Percentiles rank a stretch among this genome's conserved stretches.
These are phyloP conservation scores for Pleomassaria siparia DNA, from an alignment of 2,329 filamentous ascomycete genomes.

Conservation along the genomic window DNA sequence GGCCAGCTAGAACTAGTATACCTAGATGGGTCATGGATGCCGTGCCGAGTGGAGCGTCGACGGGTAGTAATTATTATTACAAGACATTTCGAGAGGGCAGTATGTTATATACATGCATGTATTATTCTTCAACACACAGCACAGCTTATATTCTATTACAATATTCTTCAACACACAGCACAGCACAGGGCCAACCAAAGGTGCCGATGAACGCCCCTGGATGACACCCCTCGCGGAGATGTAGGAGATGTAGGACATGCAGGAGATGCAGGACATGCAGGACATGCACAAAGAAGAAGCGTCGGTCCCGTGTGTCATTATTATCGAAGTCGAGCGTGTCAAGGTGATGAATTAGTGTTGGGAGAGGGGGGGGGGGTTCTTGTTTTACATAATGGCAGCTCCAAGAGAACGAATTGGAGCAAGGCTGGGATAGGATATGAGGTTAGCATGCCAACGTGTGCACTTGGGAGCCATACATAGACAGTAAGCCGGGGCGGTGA, in stretches of 20 bases:
- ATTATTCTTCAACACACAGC: no score
- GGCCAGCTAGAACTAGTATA: slow-evolving; percentile 3
- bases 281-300: slow-evolving; percentile 28
- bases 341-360: slow-evolving; percentile 30
- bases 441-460: slow-evolving; percentile 24
- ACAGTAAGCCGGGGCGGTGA: slow-evolving; percentile 16
- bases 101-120: no score
- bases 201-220: slow-evolving; percentile 11
- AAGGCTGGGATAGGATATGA: slow-evolving; percentile 13
- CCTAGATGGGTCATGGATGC: no score
- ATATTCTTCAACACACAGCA: no score
- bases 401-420: slow-evolving; percentile 31
- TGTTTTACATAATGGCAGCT: slow-evolving; percentile 42
- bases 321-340: slow-evolving; percentile 26
- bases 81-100: no score
- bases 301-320: slow-evolving; percentile 30
- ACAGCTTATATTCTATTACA: no score
- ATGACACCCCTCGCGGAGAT: slow-evolving; percentile 33
- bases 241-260: no score
- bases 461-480: slow-evolving; percentile 15
- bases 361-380: no score
- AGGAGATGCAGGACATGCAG: slow-evolving; percentile 43
- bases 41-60: slow-evolving; percentile 1
- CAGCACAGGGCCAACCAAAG: slow-evolving; percentile 2
- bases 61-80: no score